These are phyloP conservation scores for Epichloe sibirici DNA, from an alignment of 2,329 filamentous ascomycete genomes.

Conservation along the genomic window DNA sequence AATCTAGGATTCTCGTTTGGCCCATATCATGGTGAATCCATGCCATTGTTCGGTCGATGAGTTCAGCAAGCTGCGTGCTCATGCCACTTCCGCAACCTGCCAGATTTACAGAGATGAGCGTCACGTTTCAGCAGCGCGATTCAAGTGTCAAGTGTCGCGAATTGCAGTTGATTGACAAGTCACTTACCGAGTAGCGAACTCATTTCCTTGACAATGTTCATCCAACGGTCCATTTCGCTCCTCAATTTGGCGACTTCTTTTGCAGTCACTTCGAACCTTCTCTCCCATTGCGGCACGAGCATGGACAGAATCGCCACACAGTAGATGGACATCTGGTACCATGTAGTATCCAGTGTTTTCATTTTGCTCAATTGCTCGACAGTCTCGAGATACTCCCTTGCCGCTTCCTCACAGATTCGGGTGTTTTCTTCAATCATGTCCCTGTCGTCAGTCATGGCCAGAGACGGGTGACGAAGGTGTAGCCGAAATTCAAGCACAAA, in stretches of 20 bases:
- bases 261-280: slow-evolving; percentile 45
- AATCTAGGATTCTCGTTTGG: slow-evolving; percentile 16
- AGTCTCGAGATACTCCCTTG: slow-evolving; percentile 49
- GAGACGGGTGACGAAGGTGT: slow-evolving; percentile 48
- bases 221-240: slow-evolving; percentile 57
- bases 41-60: slow-evolving; percentile 38
- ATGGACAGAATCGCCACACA: slow-evolving; percentile 62
- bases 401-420: slow-evolving; percentile 52
- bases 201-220: slow-evolving; percentile 55
- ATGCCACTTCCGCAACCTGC: slow-evolving; percentile 33
- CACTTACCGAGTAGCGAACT: slow-evolving; percentile 50
- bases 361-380: slow-evolving; percentile 47
- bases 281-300: slow-evolving; percentile 57
- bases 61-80: slow-evolving; percentile 30
- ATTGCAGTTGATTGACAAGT: neutral
- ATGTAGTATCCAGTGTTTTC: slow-evolving; percentile 64
- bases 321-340: slow-evolving; percentile 63
- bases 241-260: slow-evolving; percentile 48
- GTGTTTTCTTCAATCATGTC: slow-evolving; percentile 49
- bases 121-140: neutral
- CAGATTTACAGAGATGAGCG: slow-evolving; percentile 8
- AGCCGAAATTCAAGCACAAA: slow-evolving; percentile 46
- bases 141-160: neutral
- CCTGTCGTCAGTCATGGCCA: slow-evolving; percentile 41
- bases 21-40: slow-evolving; percentile 41